phyloP scores from a whole-genome alignment of 192 early-diverging fungal genomes.

The Linnemannia exigua region DNA sequence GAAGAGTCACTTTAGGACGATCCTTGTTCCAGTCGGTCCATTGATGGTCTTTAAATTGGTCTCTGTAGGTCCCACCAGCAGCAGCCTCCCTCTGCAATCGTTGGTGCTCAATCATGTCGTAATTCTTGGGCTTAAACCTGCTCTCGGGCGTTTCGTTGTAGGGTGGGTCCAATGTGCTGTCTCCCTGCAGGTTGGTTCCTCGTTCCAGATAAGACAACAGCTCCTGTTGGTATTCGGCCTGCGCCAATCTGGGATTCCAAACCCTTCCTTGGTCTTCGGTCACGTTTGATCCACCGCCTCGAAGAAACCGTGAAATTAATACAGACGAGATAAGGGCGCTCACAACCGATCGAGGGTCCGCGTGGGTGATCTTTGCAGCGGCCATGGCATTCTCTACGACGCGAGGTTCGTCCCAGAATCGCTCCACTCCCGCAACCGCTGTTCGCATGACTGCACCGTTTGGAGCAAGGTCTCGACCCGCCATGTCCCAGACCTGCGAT shows the following conservation, averaged over 20 bases:
- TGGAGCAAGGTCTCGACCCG: conserved; percentile 44
- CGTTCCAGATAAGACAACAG: conserved; percentile 31
- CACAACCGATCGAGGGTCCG: conserved; percentile 57
- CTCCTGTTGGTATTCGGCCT: conserved; percentile 13
- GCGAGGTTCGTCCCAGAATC: conserved; percentile 57
- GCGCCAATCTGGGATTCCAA: conserved; percentile 25
- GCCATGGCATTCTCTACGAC: conserved; percentile 55
- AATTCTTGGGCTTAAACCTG: conserved; percentile 31
- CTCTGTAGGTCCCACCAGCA: conserved; percentile 3
- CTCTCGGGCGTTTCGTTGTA: conserved; percentile 15
- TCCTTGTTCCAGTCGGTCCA: conserved; percentile 13
- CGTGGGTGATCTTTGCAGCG: conserved; percentile 60
- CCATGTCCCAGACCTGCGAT: conserved; percentile 40
- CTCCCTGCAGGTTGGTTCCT: conserved; percentile 24
- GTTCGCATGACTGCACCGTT: conserved; percentile 61
- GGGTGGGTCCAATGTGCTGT: conserved; percentile 19
- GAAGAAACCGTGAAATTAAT: conserved; percentile 54
- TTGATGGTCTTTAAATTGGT: background rate
- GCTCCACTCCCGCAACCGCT: conserved; percentile 46
- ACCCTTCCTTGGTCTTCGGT: background rate
- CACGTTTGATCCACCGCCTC: conserved; percentile 29
- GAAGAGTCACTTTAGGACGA: conserved; percentile 19
- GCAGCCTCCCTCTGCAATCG: background rate
- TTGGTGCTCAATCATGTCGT: background rate
- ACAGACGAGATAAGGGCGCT: conserved; percentile 45